Evolutionary conservation across 176 grass and related monocot species (phyloP), one percentile per base, ranked within the genome.

Genomic region (Raddia distichophylla): DNA sequence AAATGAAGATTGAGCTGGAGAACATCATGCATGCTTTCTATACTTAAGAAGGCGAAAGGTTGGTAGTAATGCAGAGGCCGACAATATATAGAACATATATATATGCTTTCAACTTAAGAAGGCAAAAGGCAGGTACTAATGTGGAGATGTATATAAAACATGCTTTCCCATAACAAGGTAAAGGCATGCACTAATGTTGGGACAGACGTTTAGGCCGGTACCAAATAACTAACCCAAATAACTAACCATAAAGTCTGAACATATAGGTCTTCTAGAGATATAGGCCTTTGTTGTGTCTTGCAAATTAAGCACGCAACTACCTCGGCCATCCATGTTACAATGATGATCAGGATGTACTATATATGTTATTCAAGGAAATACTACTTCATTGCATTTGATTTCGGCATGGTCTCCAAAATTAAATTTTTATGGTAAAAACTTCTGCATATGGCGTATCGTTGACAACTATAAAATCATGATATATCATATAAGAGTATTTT

Each of bases 161-260:
- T 49, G 19, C 63, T 69, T 81, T 76, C 64, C 52, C 63, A 76
- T 70, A 50, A 66, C 5, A 32, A 67, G 17, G 14, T 43, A 53
- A 83, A 35, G 48, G 33, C 34, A 65, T 17, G 48, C 7, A 71
- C 65, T 34, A 64, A 32, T 69, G 32, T 54, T 14, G 65, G 56
- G 37, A 70, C 56, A 16, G 48, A 20, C 58, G 48, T 55, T 19
- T 65, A 65, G 20, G 22, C 22, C 9, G 56, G 73, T 87, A 78
- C 79, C 74, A 73, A 73, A 46, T 43, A 86, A 67, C 76, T 50
- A 80, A 74, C 76, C 16, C 74, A 73, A 73, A 46, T 43, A 86
- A 67, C 76, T 50, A 80, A 74, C 76, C 16, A n/a, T n/a, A n/a
- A 82, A 57, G 75, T 76, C 48, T 10, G 2, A 69, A 75, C 57